phyloP scores from a whole-genome alignment of 768 basidiomycete genomes.

The Xerocomellus dryophilus region DNA sequence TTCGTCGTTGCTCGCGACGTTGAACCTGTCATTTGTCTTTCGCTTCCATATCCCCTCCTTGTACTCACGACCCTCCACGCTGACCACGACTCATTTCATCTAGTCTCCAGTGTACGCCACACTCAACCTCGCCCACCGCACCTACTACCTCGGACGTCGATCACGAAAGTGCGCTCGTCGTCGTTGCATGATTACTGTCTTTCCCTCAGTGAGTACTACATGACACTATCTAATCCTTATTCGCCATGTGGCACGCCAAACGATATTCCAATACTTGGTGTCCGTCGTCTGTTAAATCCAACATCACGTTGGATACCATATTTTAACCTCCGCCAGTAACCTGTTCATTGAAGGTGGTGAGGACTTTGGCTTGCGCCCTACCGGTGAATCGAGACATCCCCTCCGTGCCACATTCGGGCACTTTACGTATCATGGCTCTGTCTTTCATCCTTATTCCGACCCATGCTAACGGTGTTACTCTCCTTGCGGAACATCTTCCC shows the following conservation, averaged over 20 bases:
- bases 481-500: slow-evolving; percentile 21
- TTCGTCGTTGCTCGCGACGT: slow-evolving; percentile 25
- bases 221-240: slow-evolving; percentile 4
- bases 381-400: neutral
- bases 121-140: slow-evolving; percentile 34
- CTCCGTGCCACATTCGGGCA: neutral
- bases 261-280: slow-evolving; percentile 1
- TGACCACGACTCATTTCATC: slow-evolving; percentile 38
- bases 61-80: slow-evolving; percentile 35
- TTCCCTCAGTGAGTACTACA: slow-evolving; percentile 36
- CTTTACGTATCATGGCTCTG: slow-evolving; percentile 3
- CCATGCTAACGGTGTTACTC: slow-evolving; percentile 22
- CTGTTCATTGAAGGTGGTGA: slow-evolving; percentile 3
- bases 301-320: slow-evolving; percentile 10
- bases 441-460: slow-evolving; percentile 3
- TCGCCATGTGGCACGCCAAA: slow-evolving; percentile 5
- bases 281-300: neutral
- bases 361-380: neutral
- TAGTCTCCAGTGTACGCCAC: slow-evolving; percentile 29
- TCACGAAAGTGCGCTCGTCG: slow-evolving; percentile 39
- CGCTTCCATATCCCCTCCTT: slow-evolving; percentile 24
- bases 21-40: slow-evolving; percentile 14
- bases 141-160: slow-evolving; percentile 28
- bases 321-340: slow-evolving; percentile 10
- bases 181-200: slow-evolving; percentile 42